Evolutionary conservation across 345 rosid species (phyloP).

Genomic region (Arabis hirsuta): DNA sequence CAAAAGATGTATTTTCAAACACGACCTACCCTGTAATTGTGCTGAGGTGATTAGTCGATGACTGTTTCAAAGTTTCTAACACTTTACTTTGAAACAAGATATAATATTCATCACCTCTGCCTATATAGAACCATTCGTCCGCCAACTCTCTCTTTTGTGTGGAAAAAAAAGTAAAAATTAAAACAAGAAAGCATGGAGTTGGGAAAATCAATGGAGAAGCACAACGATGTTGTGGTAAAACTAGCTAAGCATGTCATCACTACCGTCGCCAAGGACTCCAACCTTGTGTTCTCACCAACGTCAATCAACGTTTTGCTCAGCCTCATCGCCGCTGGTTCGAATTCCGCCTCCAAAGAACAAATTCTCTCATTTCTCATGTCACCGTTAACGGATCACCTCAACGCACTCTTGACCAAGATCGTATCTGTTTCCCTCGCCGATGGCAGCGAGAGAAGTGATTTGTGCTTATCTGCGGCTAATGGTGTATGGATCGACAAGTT

Average conservation of each 20-base stretch:
- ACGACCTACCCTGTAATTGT: too few species aligned
- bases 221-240: slow-evolving; percentile 53
- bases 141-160: too few species aligned
- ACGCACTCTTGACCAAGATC: slow-evolving; percentile 53
- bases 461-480: slow-evolving; percentile 54
- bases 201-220: slow-evolving; percentile 45
- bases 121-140: too few species aligned
- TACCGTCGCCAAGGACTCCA: slow-evolving; percentile 51
- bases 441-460: slow-evolving; percentile 57
- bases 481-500: slow-evolving; percentile 66
- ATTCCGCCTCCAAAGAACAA: slow-evolving; percentile 56
- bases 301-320: slow-evolving; percentile 64
- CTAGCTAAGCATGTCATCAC: slow-evolving; percentile 50
- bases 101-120: too few species aligned
- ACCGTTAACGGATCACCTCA: slow-evolving; percentile 54
- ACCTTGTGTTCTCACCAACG: slow-evolving; percentile 67
- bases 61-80: too few species aligned
- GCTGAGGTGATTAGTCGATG: too few species aligned
- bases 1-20: too few species aligned
- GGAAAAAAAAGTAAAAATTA: too few species aligned
- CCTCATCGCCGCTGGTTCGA: slow-evolving; percentile 63
- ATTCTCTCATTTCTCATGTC: slow-evolving; percentile 69
- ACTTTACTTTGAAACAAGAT: too few species aligned
- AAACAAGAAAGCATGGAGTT: too few species aligned
- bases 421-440: slow-evolving; percentile 51